phyloP scores from a whole-genome alignment of 352 stramenopile species.

The Pythium folliculosum region DNA sequence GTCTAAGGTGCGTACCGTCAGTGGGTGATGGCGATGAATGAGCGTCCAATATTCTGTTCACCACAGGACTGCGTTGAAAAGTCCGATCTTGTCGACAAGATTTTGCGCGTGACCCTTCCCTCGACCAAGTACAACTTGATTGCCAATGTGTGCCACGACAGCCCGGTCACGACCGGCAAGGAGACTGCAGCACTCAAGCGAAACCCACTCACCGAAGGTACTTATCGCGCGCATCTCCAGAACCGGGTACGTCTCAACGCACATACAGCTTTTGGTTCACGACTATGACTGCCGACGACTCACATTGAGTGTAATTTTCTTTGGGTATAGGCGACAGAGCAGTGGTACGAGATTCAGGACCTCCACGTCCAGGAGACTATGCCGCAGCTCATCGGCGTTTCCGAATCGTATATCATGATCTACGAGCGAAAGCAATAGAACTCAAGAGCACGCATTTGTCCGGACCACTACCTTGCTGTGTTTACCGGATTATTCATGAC shows the following conservation, averaged over 20 bases:
- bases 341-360: conserved; percentile 99
- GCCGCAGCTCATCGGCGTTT: conserved; percentile 97
- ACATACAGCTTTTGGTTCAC: neutral
- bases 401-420: conserved; percentile 92
- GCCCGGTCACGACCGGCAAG: conserved; percentile 90
- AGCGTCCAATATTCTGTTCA: neutral
- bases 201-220: conserved; percentile 95
- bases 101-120: conserved; percentile 47
- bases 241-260: conserved; percentile 68
- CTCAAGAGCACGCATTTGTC: neutral
- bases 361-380: conserved; percentile 97
- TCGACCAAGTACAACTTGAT: conserved; percentile 97
- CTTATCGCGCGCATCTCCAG: conserved; percentile 96
- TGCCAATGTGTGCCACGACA: conserved; percentile 98
- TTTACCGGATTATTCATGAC: conserved; percentile 19
- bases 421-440: conserved; percentile 82
- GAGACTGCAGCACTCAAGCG: conserved; percentile 79
- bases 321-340: conserved; percentile 79
- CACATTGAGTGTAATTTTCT: neutral
- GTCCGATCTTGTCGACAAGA: conserved; percentile 68
- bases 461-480: neutral
- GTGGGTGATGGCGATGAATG: neutral
- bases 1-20: conserved; percentile 20
- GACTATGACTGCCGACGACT: too few species aligned
- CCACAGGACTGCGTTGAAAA: conserved; percentile 79